These are phyloP conservation scores for Chloranthus sessilifolius DNA, from an alignment of 164 flowering plant genomes.

Conservation along the genomic window DNA sequence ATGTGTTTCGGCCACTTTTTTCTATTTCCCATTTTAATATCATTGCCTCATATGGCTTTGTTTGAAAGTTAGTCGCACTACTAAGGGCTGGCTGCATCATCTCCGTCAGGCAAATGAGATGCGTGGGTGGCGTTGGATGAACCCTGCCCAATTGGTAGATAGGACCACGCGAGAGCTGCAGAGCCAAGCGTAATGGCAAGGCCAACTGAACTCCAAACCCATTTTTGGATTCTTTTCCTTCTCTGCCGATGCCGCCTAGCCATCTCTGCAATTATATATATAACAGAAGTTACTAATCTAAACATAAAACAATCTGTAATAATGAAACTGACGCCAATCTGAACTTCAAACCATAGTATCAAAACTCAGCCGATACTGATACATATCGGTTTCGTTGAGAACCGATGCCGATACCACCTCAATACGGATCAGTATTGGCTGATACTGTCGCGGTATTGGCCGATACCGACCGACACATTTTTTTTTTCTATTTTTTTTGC, in stretches of 20 bases:
- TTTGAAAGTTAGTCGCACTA: no score
- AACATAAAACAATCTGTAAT: neutral
- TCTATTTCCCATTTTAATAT: no score
- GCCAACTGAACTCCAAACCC: constrained; percentile 79
- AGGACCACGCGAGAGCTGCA: constrained; percentile 65
- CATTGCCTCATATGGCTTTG: no score
- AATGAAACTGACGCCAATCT: neutral
- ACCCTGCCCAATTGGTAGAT: constrained; percentile 36
- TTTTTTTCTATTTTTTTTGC: no score
- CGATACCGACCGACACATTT: no score
- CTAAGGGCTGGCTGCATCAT: constrained; percentile 4
- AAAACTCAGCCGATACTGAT: no score
- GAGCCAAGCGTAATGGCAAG: constrained; percentile 52
- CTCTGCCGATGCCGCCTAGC: constrained; percentile 49
- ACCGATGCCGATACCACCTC: no score
- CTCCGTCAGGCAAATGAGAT: constrained; percentile 15
- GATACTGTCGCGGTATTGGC: no score
- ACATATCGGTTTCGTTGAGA: no score
- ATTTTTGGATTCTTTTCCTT: constrained; percentile 58
- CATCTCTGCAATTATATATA: constrained; percentile 32
- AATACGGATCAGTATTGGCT: no score
- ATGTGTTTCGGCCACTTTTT: no score
- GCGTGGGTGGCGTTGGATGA: constrained; percentile 21
- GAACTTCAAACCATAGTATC: no score
- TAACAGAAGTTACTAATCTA: neutral